Evolutionary conservation across 768 basidiomycete species (phyloP).

Genomic region (Agrocybe pediades): DNA sequence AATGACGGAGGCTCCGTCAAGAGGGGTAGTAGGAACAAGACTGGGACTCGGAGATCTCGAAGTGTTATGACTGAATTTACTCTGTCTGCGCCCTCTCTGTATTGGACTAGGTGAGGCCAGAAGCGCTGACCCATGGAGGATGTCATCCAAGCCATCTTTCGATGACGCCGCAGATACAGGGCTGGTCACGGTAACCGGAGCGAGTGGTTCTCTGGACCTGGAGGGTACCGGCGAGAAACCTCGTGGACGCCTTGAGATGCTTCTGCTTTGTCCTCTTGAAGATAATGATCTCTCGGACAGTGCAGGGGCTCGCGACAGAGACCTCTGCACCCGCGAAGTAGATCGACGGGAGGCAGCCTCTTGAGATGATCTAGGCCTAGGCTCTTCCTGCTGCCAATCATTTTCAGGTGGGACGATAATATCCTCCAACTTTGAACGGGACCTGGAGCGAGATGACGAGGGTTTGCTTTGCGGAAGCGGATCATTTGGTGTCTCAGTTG

Average conservation of each 20-base stretch:
- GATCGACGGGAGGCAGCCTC: slow-evolving; percentile 42
- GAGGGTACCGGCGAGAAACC: slow-evolving; percentile 15
- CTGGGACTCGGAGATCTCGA: slow-evolving; percentile 54
- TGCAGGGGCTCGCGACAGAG: slow-evolving; percentile 51
- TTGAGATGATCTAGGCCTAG: slow-evolving; percentile 25
- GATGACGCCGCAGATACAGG: slow-evolving; percentile 3
- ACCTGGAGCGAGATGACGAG: slow-evolving; percentile 26
- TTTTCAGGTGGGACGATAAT: slow-evolving; percentile 13
- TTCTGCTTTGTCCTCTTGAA: slow-evolving; percentile 39
- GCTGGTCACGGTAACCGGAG: slow-evolving; percentile 1
- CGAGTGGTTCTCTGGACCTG: slow-evolving; percentile 13
- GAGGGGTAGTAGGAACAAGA: slow-evolving; percentile 46
- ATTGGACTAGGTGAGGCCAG: slow-evolving; percentile 29
- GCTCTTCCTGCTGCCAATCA: slow-evolving; percentile 30
- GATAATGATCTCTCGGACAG: slow-evolving; percentile 40
- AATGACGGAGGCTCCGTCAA: slow-evolving; percentile 26
- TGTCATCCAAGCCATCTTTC: slow-evolving; percentile 1
- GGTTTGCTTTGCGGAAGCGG: slow-evolving; percentile 7
- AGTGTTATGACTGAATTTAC: slow-evolving; percentile 20
- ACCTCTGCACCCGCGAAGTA: slow-evolving; percentile 44
- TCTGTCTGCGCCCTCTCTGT: slow-evolving; percentile 36
- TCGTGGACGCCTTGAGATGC: slow-evolving; percentile 39
- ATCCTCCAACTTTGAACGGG: slow-evolving; percentile 27
- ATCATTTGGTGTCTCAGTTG: slow-evolving; percentile 25
- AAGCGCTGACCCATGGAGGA: slow-evolving; percentile 23